phyloP scores from a whole-genome alignment of 495 filamentous ascomycete genomes.

The Penicillium flavigenum region DNA sequence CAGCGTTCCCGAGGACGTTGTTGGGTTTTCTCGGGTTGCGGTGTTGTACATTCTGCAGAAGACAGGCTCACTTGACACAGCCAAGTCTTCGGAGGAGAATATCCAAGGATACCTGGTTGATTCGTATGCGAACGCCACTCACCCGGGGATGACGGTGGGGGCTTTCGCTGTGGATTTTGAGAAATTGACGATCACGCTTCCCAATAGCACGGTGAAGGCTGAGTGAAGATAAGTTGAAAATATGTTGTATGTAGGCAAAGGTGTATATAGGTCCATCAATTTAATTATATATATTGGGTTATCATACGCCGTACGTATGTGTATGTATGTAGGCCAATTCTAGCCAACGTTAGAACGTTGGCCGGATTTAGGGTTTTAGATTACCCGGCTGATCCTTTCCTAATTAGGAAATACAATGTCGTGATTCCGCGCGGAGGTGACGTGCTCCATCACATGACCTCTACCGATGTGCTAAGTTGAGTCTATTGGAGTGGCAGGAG shows the following conservation, averaged over 20 bases:
- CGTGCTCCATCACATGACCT: slow-evolving; percentile 28
- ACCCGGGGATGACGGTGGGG: slow-evolving; percentile 23
- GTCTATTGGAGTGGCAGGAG: too few species aligned
- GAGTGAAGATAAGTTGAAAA: neutral
- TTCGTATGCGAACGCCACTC: slow-evolving; percentile 25
- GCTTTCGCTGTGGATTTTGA: slow-evolving; percentile 45
- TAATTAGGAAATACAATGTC: slow-evolving; percentile 18
- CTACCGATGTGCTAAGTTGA: neutral
- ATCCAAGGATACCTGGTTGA: slow-evolving; percentile 38
- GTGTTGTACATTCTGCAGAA: slow-evolving; percentile 53
- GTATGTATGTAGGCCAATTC: too few species aligned
- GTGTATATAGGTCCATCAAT: neutral
- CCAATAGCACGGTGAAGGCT: slow-evolving; percentile 36
- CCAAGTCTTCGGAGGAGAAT: slow-evolving; percentile 34
- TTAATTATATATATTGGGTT: neutral
- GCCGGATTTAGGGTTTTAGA: slow-evolving; percentile 10
- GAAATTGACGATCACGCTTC: slow-evolving; percentile 42
- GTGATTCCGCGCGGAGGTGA: slow-evolving; percentile 28
- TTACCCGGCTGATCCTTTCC: slow-evolving; percentile 1
- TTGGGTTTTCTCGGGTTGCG: slow-evolving; percentile 49
- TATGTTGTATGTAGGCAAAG: too few species aligned
- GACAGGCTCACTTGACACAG: slow-evolving; percentile 41
- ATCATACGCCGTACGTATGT: neutral
- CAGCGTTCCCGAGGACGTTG: slow-evolving; percentile 23
- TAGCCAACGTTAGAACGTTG: too few species aligned